phyloP scores from a whole-genome alignment of 1,284 basidiomycete species.

The Phylloboletellus chloephorus region DNA sequence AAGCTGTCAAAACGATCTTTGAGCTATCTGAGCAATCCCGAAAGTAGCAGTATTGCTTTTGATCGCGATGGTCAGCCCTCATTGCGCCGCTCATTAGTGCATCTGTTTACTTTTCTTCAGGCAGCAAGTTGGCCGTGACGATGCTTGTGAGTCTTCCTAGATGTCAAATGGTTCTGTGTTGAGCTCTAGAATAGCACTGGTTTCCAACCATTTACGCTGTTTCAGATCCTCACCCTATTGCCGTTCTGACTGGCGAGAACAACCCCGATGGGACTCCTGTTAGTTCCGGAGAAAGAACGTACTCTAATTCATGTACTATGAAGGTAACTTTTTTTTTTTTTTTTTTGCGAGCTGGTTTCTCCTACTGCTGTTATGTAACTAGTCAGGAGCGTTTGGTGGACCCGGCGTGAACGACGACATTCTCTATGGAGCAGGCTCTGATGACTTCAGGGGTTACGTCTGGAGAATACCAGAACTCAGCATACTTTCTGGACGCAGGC shows the following conservation, averaged over 20 bases:
- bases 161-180: background rate
- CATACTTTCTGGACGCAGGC: conserved; percentile 41
- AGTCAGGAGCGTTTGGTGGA: conserved; percentile 74
- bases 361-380: conserved; percentile 13
- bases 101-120: conserved; percentile 33
- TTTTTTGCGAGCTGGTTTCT: background rate
- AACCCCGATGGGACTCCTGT: conserved; percentile 48
- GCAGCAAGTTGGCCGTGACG: conserved; percentile 55
- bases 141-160: conserved; percentile 48
- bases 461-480: conserved; percentile 62
- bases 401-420: conserved; percentile 46
- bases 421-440: conserved; percentile 69
- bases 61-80: conserved; percentile 51
- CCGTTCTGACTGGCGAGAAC: conserved; percentile 54
- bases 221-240: conserved; percentile 61
- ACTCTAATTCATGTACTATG: conserved; percentile 71
- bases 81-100: conserved; percentile 7
- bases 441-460: conserved; percentile 76
- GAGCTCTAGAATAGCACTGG: conserved; percentile 44
- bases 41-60: conserved; percentile 60
- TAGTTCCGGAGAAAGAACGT: conserved; percentile 44
- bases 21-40: conserved; percentile 47
- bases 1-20: conserved; percentile 45
- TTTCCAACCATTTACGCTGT: conserved; percentile 64
- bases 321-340: conserved; percentile 61